phyloP scores from a whole-genome alignment of 2,329 filamentous ascomycete genomes.

The Epichloe aotearoae region DNA sequence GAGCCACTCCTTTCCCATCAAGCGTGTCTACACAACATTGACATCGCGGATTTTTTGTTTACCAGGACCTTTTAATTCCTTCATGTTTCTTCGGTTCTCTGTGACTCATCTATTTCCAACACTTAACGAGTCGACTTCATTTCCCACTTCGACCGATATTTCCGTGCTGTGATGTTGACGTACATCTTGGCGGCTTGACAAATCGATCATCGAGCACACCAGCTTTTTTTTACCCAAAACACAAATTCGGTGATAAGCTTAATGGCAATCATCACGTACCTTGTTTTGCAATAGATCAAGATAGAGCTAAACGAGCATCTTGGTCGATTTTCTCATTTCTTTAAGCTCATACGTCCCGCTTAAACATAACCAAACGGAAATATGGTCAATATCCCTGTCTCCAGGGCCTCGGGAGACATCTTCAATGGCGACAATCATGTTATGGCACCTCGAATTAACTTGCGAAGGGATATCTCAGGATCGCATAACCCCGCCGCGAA shows the following conservation, averaged over 20 bases:
- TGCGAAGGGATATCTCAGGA: conserved; percentile 8
- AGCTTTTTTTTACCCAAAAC: background rate
- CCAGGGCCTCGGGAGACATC: conserved; percentile 5
- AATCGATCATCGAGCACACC: background rate
- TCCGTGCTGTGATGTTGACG: background rate
- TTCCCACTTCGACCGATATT: background rate
- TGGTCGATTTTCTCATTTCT: background rate
- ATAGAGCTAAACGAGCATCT: background rate
- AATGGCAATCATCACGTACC: conserved; percentile 12
- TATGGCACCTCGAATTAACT: conserved; percentile 16
- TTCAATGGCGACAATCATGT: conserved; percentile 9
- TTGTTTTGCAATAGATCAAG: conserved; percentile 1
- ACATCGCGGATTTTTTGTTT: background rate
- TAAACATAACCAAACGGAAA: conserved; percentile 5
- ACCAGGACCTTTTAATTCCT: background rate
- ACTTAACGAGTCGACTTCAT: background rate
- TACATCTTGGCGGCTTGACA: background rate
- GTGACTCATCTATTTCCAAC: background rate
- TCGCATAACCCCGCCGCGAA: conserved; percentile 1
- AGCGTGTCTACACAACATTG: background rate
- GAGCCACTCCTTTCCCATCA: conserved; percentile 2
- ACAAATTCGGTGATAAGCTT: conserved; percentile 3
- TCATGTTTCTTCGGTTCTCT: background rate
- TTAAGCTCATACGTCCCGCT: background rate
- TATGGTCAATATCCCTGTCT: conserved; percentile 2